phyloP scores from a whole-genome alignment of 805 yeast genomes.

The Wickerhamiella bombiphila region DNA sequence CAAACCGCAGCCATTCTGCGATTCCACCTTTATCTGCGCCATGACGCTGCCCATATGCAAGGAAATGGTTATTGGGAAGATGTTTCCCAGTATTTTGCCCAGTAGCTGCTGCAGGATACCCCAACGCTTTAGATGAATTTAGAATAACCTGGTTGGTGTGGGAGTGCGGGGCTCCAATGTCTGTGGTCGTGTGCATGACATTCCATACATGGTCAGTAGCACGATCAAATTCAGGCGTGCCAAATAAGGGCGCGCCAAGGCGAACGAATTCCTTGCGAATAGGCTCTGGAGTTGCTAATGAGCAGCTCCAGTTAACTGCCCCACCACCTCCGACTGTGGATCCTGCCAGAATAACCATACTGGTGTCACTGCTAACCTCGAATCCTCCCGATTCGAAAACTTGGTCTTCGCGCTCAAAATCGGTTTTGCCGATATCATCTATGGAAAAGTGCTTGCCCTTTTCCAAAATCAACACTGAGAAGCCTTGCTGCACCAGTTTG shows the following conservation, averaged over 20 bases:
- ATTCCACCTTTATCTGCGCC: conserved; percentile 37
- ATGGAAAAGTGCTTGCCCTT: conserved; percentile 33
- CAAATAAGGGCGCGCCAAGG: conserved; percentile 34
- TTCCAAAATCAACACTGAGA: conserved; percentile 33
- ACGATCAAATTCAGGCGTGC: conserved; percentile 29
- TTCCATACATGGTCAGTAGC: conserved; percentile 33
- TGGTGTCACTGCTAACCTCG: conserved; percentile 26
- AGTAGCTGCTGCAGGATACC: conserved; percentile 29
- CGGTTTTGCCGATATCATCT: conserved; percentile 27
- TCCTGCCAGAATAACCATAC: conserved; percentile 32
- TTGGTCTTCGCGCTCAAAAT: conserved; percentile 25
- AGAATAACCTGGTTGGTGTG: conserved; percentile 30
- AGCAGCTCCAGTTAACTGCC: conserved; percentile 45
- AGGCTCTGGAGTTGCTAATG: conserved; percentile 34
- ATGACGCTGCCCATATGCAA: conserved; percentile 35
- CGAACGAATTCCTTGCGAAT: conserved; percentile 40
- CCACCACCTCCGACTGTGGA: conserved; percentile 45
- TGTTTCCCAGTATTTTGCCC: conserved; percentile 33
- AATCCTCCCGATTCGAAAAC: conserved; percentile 31
- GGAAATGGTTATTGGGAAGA: conserved; percentile 33
- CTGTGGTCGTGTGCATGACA: conserved; percentile 34
- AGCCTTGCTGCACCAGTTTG: conserved; percentile 31
- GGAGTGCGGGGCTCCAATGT: conserved; percentile 29
- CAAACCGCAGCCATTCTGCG: conserved; percentile 36
- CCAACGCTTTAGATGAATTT: conserved; percentile 33